Evolutionary conservation across 257 asterid species (phyloP).

Genomic region (Petunia axillaris): DNA sequence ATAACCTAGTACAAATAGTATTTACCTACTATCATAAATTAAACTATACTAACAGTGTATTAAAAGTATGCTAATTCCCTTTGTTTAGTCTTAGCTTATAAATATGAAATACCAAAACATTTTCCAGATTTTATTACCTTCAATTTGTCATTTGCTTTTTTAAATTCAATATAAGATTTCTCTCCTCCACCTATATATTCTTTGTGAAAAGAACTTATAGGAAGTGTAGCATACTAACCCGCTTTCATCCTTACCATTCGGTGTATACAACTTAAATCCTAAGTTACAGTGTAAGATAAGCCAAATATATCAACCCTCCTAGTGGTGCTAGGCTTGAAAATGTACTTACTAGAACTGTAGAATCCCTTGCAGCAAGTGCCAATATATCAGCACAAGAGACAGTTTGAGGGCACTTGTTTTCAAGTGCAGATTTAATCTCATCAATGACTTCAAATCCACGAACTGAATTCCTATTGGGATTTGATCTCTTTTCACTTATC

Average conservation of each 20-base stretch:
- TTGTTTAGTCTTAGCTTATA: too few species aligned
- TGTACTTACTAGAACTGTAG: constrained; percentile 68
- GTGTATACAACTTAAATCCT: too few species aligned
- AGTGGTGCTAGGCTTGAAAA: not conserved
- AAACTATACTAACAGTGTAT: too few species aligned
- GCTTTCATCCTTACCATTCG: too few species aligned
- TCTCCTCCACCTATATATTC: too few species aligned
- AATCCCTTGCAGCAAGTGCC: constrained; percentile 86
- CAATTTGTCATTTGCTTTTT: too few species aligned
- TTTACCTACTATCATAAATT: not conserved
- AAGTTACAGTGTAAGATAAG: not conserved
- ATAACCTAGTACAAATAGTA: not conserved
- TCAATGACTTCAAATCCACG: constrained; percentile 89
- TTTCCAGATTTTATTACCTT: too few species aligned
- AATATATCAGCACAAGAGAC: constrained; percentile 90
- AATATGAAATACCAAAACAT: too few species aligned
- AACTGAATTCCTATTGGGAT: constrained; percentile 70
- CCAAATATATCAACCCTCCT: not conserved
- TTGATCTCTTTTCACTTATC: constrained; percentile 67
- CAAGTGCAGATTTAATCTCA: constrained; percentile 77
- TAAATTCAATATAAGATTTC: too few species aligned
- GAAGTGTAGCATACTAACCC: too few species aligned
- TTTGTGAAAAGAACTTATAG: too few species aligned
- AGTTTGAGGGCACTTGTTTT: constrained; percentile 72
- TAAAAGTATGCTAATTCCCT: too few species aligned